Conservation (phyloP, 2,329 filamentous ascomycete species). For the Pseudogymnoascus sp. region DNA sequence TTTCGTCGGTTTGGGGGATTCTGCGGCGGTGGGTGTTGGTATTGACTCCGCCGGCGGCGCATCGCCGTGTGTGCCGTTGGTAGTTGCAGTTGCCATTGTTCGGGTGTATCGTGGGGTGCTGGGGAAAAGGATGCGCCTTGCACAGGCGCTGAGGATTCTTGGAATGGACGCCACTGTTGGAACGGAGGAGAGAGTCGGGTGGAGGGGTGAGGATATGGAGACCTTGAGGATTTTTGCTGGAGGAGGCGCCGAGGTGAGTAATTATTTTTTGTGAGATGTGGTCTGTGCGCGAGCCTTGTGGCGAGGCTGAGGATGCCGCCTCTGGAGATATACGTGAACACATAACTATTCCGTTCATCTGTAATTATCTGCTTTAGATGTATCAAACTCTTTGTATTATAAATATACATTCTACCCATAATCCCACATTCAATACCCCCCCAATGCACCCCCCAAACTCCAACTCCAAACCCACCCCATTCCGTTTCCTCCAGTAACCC, state of each 20-base stretch:
- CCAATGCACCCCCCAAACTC: neutral
- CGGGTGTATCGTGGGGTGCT: neutral
- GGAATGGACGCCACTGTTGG: neutral
- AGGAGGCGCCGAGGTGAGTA: neutral
- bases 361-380: neutral
- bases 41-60: neutral
- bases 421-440: neutral
- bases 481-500: no score
- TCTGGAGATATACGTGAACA: neutral
- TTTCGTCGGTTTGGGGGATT: conserved; percentile 35
- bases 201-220: neutral
- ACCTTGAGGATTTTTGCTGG: neutral
- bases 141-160: neutral
- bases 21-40: neutral
- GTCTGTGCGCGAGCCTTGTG: neutral
- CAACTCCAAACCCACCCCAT: neutral
- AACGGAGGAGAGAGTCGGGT: neutral
- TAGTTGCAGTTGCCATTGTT: neutral
- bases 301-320: neutral
- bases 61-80: neutral
- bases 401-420: neutral
- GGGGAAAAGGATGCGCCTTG: neutral
- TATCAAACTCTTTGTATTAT: neutral
- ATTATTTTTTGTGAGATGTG: neutral
- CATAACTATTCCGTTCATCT: neutral